Evolutionary conservation across 305 asterid species (phyloP).

Genomic region (Plantago coronopus): DNA sequence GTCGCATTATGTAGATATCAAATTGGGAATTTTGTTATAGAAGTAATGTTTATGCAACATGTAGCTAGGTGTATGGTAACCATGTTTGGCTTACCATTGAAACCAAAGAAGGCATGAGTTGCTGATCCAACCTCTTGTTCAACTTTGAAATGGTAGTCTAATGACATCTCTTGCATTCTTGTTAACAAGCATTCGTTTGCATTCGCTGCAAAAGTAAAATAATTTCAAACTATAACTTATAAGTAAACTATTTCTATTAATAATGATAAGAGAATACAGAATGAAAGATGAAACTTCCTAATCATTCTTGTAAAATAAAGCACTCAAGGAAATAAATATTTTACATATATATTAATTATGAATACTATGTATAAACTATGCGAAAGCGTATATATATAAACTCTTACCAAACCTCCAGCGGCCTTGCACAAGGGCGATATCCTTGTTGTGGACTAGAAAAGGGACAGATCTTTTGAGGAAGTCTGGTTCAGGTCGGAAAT

Average conservation of each 20-base stretch:
- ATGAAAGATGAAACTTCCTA: background rate
- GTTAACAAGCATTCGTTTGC: slow-evolving; percentile 80
- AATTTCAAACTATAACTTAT: background rate
- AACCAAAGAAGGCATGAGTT: slow-evolving; percentile 94
- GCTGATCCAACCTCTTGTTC: slow-evolving; percentile 98
- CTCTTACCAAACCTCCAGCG: slow-evolving; percentile 44
- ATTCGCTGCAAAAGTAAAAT: slow-evolving; percentile 52
- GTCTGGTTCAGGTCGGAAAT: slow-evolving; percentile 45
- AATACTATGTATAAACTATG: background rate
- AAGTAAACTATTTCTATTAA: background rate
- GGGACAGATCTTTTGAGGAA: slow-evolving; percentile 37
- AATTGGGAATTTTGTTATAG: too few species aligned
- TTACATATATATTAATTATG: too few species aligned
- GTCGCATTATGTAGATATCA: background rate
- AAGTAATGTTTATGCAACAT: background rate
- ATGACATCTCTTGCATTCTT: slow-evolving; percentile 96
- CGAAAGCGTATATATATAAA: background rate
- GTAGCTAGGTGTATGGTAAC: background rate
- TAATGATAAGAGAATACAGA: background rate
- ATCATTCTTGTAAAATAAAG: background rate
- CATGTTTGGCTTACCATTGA: slow-evolving; percentile 49
- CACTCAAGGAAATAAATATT: too few species aligned
- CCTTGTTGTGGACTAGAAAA: slow-evolving; percentile 34
- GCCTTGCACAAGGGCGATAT: slow-evolving; percentile 38
- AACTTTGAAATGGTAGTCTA: slow-evolving; percentile 86